Evolutionary conservation across 2,329 filamentous ascomycete species (phyloP).

Genomic region (Cordyceps pruinosa): DNA sequence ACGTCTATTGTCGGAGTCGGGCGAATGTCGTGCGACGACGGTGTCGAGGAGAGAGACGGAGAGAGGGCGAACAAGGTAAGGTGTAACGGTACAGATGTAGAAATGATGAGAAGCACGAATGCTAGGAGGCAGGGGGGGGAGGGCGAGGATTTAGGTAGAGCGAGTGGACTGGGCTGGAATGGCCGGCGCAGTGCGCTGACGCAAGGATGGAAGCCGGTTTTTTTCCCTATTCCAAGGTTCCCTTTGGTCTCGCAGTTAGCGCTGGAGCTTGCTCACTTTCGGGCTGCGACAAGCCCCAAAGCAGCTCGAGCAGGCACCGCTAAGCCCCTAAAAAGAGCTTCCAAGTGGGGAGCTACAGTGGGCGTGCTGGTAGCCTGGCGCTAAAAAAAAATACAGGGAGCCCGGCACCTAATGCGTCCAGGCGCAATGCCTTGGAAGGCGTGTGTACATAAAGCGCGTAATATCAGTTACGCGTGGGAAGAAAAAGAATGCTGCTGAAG

Average conservation of each 20-base stretch:
- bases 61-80: neutral
- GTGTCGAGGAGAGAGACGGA: neutral
- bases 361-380: neutral
- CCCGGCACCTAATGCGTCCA: neutral
- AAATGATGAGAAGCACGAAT: neutral
- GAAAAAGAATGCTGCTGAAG: neutral
- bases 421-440: neutral
- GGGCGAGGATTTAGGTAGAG: neutral
- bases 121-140: neutral
- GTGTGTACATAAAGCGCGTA: neutral
- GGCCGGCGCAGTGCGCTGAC: neutral
- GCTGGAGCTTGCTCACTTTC: neutral
- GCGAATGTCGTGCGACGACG: neutral
- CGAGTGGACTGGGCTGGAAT: neutral
- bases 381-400: neutral
- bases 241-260: neutral
- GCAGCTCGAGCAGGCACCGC: neutral
- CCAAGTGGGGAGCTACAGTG: slow-evolving; percentile 2
- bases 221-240: neutral
- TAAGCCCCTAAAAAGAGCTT: neutral
- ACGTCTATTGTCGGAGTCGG: neutral
- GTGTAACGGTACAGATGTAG: neutral
- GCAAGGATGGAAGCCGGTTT: slow-evolving; percentile 11
- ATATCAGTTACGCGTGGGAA: neutral
- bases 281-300: neutral